These are phyloP conservation scores for Gloeopeniophorella convolvens DNA, from an alignment of 768 basidiomycete species.

Conservation along the genomic window DNA sequence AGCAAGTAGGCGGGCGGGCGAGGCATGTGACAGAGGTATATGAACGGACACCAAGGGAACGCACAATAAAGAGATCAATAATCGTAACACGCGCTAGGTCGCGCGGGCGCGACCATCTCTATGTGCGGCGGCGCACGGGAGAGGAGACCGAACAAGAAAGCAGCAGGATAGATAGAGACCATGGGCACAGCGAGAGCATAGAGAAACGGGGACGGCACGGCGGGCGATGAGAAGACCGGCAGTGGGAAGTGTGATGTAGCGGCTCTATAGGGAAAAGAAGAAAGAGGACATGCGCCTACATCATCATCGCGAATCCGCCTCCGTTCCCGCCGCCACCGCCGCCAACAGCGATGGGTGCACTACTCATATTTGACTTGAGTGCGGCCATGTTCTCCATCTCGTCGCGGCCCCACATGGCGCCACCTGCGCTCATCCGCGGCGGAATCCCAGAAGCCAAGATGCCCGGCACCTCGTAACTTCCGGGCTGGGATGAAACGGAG, in stretches of 20 bases:
- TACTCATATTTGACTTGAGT: conserved; percentile 29
- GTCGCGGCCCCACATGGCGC: conserved; percentile 23
- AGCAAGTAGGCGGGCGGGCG: neutral
- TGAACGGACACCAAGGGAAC: neutral
- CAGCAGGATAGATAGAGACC: neutral
- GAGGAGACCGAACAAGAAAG: neutral
- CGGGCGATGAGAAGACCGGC: too few relatives aligned
- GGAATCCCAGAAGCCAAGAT: conserved; percentile 19
- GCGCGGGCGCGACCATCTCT: neutral
- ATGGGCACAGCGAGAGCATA: conserved; percentile 8
- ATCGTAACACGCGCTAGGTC: neutral
- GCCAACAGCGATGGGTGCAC: conserved; percentile 32
- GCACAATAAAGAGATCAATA: neutral
- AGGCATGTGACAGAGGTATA: conserved; percentile 1
- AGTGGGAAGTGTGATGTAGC: too few relatives aligned
- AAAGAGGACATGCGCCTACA: conserved; percentile 19
- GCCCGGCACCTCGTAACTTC: conserved; percentile 33
- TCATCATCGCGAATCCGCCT: conserved; percentile 35
- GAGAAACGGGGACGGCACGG: too few relatives aligned
- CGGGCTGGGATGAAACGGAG: conserved; percentile 24
- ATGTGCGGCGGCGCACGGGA: conserved; percentile 9
- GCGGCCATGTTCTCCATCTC: conserved; percentile 30
- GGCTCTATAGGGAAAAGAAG: too few relatives aligned
- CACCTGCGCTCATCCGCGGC: conserved; percentile 23
- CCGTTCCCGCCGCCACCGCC: conserved; percentile 31